These are phyloP conservation scores for Umbelopsis ramanniana DNA, from an alignment of 192 early-diverging fungal genomes.

Conservation along the genomic window DNA sequence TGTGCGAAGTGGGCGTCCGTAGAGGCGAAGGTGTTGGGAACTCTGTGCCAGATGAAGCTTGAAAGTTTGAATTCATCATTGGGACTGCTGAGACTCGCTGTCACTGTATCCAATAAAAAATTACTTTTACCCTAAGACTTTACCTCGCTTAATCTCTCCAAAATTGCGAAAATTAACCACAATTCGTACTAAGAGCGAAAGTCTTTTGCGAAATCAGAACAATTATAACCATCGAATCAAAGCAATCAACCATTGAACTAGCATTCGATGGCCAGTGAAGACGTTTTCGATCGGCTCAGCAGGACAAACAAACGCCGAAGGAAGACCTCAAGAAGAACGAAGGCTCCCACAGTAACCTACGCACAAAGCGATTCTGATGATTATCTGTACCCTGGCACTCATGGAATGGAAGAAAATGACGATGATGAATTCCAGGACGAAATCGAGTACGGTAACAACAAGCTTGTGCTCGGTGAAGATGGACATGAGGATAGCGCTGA, in stretches of 20 bases:
- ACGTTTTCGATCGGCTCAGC: conserved; percentile 21
- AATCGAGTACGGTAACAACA: conserved; percentile 17
- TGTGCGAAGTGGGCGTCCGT: background rate
- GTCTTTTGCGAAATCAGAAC: no score
- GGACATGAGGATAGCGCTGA: background rate
- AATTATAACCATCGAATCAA: background rate
- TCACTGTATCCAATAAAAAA: background rate
- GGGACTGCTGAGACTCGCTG: background rate
- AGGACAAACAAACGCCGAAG: conserved; percentile 5
- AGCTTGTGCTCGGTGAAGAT: background rate
- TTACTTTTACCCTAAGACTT: background rate
- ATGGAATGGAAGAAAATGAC: conserved; percentile 8
- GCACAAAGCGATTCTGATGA: conserved; percentile 11
- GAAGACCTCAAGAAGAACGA: background rate
- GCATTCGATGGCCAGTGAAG: conserved; percentile 7
- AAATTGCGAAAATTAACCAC: background rate
- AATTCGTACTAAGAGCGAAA: background rate
- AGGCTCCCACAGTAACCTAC: background rate
- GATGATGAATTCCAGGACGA: conserved; percentile 6
- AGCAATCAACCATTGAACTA: background rate
- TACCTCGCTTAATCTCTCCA: background rate
- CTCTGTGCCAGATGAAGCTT: background rate
- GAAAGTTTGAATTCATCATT: background rate
- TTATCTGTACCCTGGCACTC: conserved; percentile 1
- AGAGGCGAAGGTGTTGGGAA: background rate